phyloP scores from a whole-genome alignment of 805 yeast species.

The Tetrapisispora pingtungensis region DNA sequence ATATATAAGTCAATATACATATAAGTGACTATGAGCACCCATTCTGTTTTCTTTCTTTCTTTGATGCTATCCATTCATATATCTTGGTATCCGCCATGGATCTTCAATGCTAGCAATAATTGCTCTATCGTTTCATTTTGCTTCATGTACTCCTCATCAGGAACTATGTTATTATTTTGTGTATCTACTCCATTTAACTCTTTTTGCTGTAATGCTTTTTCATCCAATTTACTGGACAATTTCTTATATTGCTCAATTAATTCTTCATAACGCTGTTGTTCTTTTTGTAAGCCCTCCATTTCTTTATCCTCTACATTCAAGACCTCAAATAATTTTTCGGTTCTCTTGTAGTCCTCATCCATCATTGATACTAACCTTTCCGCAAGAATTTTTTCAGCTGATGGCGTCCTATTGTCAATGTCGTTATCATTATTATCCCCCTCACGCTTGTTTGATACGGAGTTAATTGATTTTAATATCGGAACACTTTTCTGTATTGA shows the following conservation, averaged over 20 bases:
- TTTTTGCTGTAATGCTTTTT: background rate
- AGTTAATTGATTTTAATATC: conserved; percentile 11
- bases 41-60: background rate
- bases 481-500: conserved; percentile 19
- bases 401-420: background rate
- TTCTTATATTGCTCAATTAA: background rate
- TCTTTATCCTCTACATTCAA: conserved; percentile 5
- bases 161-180: background rate
- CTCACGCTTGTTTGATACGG: background rate
- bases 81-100: conserved; percentile 10
- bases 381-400: conserved; percentile 13
- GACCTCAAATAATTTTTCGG: conserved; percentile 6
- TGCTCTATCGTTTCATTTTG: conserved; percentile 14
- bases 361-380: conserved; percentile 8
- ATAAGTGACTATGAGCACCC: too few relatives aligned
- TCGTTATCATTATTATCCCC: background rate
- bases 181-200: background rate
- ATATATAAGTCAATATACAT: too few relatives aligned
- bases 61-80: background rate
- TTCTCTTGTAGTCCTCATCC: conserved; percentile 14
- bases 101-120: conserved; percentile 14
- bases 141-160: background rate
- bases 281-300: conserved; percentile 1
- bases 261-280: background rate
- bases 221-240: background rate